Evolutionary conservation across 163 green algal species (phyloP), one percentile per base, ranked within the genome.

Genomic region (Prototheca wickerhamii): DNA sequence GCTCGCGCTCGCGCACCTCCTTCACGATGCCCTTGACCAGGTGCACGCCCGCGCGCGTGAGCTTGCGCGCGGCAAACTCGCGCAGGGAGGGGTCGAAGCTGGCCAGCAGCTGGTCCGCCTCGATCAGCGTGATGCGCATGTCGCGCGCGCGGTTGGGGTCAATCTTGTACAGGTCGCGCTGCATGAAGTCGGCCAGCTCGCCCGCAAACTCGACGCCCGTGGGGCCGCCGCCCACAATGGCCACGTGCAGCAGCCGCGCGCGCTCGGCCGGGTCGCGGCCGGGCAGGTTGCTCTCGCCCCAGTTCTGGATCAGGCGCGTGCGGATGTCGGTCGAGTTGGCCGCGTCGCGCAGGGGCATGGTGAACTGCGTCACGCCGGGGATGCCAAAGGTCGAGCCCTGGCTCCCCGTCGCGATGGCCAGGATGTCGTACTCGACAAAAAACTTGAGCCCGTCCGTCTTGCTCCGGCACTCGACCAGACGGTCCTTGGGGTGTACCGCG

Each of bases 131-230:
- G 29, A 95, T 67, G 33, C 72, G 74, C 74, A 91, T 87, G 54
- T 84, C 86, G 0, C 71, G 60, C 0, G 80, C 82, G 0, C 80
- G 70, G 10, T 82, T 76, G 25, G 84, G 73, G 70, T 93, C 86
- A 21, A 88, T 67, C 30, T 76, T 80, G 18, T 64, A 58, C 23
- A 95, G 63, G 69, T 95, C 91, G 29, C 82, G 56, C 56, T 72
- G 71, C 35, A 97, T 86, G 62, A 97, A 91, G 69, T 94, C 84
- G 29, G 64, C 71, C 30, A 86, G 66, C 72, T 92, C 87, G 31
- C 83, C 86, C 5, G 85, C 82, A 74, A 97, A 89, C 72, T 97
- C 90, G 10, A 97, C 91, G 0, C 90, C 90, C 0, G 89, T 96
- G 42, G 90, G 89, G 0, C 91, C 91, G 1, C 91, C 90, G 23